Evolutionary conservation across 495 filamentous ascomycete genomes (phyloP).

Genomic region (Jackrogersella multiformis): DNA sequence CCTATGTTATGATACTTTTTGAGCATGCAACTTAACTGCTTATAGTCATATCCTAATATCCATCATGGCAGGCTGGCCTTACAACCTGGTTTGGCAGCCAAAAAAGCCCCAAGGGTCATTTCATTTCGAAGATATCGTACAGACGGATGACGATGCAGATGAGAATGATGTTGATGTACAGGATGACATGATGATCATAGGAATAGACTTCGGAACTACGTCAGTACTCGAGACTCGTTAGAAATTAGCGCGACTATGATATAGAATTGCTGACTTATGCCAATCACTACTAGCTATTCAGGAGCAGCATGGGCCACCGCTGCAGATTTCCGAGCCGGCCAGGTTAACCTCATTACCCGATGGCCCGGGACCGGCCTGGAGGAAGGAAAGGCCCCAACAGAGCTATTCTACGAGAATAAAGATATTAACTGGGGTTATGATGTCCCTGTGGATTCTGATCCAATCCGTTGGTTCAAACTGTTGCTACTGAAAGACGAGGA

Average conservation of each 20-base stretch:
- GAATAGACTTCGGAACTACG: constrained; percentile 47
- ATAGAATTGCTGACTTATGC: not conserved
- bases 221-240: constrained; percentile 1
- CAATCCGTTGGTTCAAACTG: constrained; percentile 46
- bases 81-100: not conserved
- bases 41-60: not conserved
- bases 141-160: not conserved
- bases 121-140: not conserved
- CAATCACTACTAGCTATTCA: constrained; percentile 34
- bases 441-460: constrained; percentile 30
- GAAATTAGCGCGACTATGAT: not conserved
- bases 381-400: constrained; percentile 40
- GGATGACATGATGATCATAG: constrained; percentile 30
- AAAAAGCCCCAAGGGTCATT: not conserved
- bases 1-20: no score
- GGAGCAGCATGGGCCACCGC: constrained; percentile 40
- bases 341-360: constrained; percentile 34
- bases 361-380: constrained; percentile 37
- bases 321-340: constrained; percentile 16
- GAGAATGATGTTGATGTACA: not conserved
- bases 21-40: no score
- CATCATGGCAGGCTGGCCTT: not conserved
- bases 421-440: constrained; percentile 40
- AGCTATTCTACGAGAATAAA: constrained; percentile 28
- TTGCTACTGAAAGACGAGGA: constrained; percentile 40